Conservation (phyloP, 257 asterid species). For the Solanum rostratum region DNA sequence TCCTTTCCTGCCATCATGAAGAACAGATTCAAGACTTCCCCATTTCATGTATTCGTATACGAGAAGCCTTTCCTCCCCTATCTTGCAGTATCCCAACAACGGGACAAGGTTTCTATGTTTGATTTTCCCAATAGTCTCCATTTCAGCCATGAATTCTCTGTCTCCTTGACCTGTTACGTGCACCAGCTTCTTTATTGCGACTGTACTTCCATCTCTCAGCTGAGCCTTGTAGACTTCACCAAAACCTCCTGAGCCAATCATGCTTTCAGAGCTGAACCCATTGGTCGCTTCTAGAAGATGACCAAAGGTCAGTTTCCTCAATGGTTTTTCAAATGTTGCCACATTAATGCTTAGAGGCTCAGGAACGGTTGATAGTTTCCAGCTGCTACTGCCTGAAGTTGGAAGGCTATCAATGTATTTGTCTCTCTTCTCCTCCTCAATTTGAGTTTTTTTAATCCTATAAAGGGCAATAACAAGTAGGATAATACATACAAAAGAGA, state of each 20-base stretch:
- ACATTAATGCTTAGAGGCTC: conserved; percentile 95
- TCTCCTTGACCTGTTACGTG: conserved; percentile 89
- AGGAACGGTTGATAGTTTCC: conserved; percentile 72
- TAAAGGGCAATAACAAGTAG: conserved; percentile 56
- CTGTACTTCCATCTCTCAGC: conserved; percentile 56
- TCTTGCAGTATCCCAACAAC: conserved; percentile 68
- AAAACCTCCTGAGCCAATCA: conserved; percentile 96
- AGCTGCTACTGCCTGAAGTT: conserved; percentile 78
- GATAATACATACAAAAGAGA: conserved; percentile 37
- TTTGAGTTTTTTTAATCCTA: conserved; percentile 27
- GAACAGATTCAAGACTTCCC: conserved; percentile 82
- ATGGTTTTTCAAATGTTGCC: conserved; percentile 83
- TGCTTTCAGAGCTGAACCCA: conserved; percentile 66
- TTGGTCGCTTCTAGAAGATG: conserved; percentile 87
- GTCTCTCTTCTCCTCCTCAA: conserved; percentile 49
- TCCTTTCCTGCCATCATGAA: conserved; percentile 43
- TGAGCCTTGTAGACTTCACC: conserved; percentile 94
- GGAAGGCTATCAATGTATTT: conserved; percentile 90
- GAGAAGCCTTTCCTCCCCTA: conserved; percentile 87
- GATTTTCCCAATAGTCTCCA: conserved; percentile 95
- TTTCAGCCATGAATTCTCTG: conserved; percentile 92
- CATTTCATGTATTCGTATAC: conserved; percentile 88
- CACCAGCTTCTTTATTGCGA: conserved; percentile 84
- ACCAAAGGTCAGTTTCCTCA: conserved; percentile 78
- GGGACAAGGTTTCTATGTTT: conserved; percentile 89